Conservation (phyloP, 176 grass and related monocot species). For the Poa annua region DNA sequence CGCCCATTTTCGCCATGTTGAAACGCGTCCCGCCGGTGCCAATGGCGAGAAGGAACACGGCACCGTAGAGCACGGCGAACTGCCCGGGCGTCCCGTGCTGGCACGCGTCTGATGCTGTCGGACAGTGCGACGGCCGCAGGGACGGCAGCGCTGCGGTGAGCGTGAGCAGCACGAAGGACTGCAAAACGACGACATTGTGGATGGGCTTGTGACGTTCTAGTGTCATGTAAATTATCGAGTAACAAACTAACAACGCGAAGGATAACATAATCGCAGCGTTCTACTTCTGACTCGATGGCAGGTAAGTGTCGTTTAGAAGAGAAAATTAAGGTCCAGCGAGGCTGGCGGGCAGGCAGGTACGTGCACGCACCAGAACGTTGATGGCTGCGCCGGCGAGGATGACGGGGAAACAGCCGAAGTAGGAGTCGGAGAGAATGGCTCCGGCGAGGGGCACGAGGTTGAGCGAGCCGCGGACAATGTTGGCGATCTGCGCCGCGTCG, state of each 20-base stretch:
- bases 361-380: slow-evolving; percentile 19
- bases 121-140: slow-evolving; percentile 39
- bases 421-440: slow-evolving; percentile 33
- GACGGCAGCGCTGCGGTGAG: background rate
- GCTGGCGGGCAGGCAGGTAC: too few relatives aligned
- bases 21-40: slow-evolving; percentile 27
- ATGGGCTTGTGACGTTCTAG: background rate
- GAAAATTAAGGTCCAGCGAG: too few relatives aligned
- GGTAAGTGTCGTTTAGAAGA: background rate
- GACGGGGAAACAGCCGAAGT: slow-evolving; percentile 34
- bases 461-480: slow-evolving; percentile 26
- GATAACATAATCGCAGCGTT: too few relatives aligned
- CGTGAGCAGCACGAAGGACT: slow-evolving; percentile 13
- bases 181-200: background rate
- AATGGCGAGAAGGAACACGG: slow-evolving; percentile 37
- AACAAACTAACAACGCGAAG: too few relatives aligned
- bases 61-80: slow-evolving; percentile 42
- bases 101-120: background rate
- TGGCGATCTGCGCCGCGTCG: slow-evolving; percentile 19
- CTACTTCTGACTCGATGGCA: background rate
- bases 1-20: background rate
- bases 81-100: background rate
- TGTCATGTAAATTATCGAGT: too few relatives aligned
- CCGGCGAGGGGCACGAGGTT: slow-evolving; percentile 17
- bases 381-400: slow-evolving; percentile 12